Evolutionary conservation across 768 basidiomycete genomes (phyloP).

Genomic region (Xerocomus spinulosus): DNA sequence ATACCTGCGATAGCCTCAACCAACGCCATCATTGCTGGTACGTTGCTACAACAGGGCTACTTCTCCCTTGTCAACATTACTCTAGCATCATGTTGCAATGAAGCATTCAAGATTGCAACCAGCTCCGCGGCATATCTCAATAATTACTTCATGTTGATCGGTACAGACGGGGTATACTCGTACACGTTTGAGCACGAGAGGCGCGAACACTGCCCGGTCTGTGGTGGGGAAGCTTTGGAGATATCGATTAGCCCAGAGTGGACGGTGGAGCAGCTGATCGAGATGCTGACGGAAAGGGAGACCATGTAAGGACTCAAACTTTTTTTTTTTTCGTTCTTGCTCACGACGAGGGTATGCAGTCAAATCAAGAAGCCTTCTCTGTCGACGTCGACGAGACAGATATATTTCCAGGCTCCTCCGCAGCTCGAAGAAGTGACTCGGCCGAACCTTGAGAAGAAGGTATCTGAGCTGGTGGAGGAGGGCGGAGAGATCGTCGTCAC

Average conservation of each 20-base stretch:
- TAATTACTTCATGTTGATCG: constrained; percentile 98
- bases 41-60: constrained; percentile 11
- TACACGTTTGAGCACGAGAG: constrained; percentile 96
- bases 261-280: constrained; percentile 85
- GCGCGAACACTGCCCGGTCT: constrained; percentile 92
- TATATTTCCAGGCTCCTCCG: constrained; percentile 93
- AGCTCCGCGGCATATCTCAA: constrained; percentile 90
- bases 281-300: constrained; percentile 80
- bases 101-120: constrained; percentile 98
- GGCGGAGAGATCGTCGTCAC: constrained; percentile 86
- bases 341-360: constrained; percentile 39
- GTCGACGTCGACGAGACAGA: constrained; percentile 65
- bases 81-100: constrained; percentile 93
- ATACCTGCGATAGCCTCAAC: constrained; percentile 99
- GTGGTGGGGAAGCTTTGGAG: constrained; percentile 85
- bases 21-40: constrained; percentile 96
- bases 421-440: constrained; percentile 85
- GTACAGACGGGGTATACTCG: constrained; percentile 94
- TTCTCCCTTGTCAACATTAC: constrained; percentile 3
- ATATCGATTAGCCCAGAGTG: constrained; percentile 63
- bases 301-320: constrained; percentile 71
- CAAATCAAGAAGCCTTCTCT: constrained; percentile 97
- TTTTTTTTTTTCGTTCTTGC: constrained; percentile 5
- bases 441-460: constrained; percentile 84
- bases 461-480: constrained; percentile 72